Evolutionary conservation across 140 eudicot species (phyloP).

Genomic region (Senecio squalidus): DNA sequence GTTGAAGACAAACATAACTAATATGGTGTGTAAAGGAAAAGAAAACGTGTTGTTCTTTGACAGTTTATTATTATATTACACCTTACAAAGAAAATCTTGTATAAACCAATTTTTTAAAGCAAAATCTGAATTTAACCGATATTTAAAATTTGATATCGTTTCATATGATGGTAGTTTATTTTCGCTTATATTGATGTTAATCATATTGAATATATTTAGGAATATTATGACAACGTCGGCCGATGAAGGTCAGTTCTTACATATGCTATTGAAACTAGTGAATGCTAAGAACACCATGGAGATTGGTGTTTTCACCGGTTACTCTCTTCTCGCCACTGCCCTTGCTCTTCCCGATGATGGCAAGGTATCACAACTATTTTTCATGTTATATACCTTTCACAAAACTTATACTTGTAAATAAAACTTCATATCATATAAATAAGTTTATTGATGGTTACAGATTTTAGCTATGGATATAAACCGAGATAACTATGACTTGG

Average conservation of each 20-base stretch:
- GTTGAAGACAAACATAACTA: no score
- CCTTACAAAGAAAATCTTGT: not conserved
- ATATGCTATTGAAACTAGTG: conserved; percentile 69
- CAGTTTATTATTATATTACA: no score
- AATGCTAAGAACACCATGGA: conserved; percentile 97
- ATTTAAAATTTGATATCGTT: no score
- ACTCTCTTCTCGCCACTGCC: conserved; percentile 93
- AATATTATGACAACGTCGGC: conserved; percentile 90
- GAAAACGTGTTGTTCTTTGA: not conserved
- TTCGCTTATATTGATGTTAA: not conserved
- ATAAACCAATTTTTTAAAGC: not conserved
- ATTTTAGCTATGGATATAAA: conserved; percentile 88
- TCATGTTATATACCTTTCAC: not conserved
- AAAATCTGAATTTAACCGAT: no score
- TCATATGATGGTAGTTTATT: no score
- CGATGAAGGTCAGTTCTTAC: conserved; percentile 82
- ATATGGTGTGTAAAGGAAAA: not conserved
- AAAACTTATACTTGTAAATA: not conserved
- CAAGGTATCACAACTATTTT: conserved; percentile 36
- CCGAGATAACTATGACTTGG: conserved; percentile 67
- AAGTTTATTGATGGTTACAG: conserved; percentile 21
- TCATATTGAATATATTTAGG: conserved; percentile 30
- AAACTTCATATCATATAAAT: not conserved
- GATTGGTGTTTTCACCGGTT: conserved; percentile 89
- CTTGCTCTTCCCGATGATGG: conserved; percentile 95